Percentiles rank a stretch among this genome's conserved stretches.
These are phyloP conservation scores for Cyberlindnera japonica DNA, from an alignment of 805 yeast genomes.

Conservation along the genomic window DNA sequence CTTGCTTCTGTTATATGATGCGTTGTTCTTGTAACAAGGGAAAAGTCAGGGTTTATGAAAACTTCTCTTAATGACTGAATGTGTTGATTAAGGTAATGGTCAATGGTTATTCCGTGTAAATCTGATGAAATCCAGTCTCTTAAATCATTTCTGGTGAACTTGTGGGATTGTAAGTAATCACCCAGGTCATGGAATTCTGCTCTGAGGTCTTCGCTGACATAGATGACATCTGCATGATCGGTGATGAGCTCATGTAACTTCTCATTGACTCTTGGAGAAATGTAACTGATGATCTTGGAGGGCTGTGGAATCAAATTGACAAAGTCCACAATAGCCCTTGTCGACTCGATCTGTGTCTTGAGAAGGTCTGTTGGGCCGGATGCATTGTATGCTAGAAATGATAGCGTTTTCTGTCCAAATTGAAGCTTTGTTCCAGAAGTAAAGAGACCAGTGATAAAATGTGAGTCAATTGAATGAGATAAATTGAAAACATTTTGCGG, in stretches of 20 bases:
- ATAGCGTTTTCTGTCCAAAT: slow-evolving; percentile 8
- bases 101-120: slow-evolving; percentile 19
- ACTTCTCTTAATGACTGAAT: slow-evolving; percentile 18
- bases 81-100: slow-evolving; percentile 21
- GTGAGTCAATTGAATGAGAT: slow-evolving; percentile 16
- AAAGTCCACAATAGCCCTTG: slow-evolving; percentile 18
- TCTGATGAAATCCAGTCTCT: slow-evolving; percentile 24
- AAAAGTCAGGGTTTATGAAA: slow-evolving; percentile 10
- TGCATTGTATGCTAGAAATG: background rate
- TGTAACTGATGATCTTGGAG: slow-evolving; percentile 18
- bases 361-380: background rate
- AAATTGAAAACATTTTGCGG: slow-evolving; percentile 14
- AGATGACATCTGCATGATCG: slow-evolving; percentile 17
- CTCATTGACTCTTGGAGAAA: slow-evolving; percentile 21
- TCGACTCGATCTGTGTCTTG: slow-evolving; percentile 13
- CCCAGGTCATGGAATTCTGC: slow-evolving; percentile 17
- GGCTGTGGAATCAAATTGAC: slow-evolving; percentile 19
- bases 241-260: slow-evolving; percentile 22
- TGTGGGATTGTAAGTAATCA: slow-evolving; percentile 12
- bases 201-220: slow-evolving; percentile 10
- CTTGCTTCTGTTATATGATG: background rate
- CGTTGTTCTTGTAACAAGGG: slow-evolving; percentile 2
- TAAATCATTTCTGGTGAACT: slow-evolving; percentile 21
- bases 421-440: slow-evolving; percentile 1
- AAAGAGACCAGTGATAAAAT: slow-evolving; percentile 14